These are phyloP conservation scores for Globisporangium paddicum DNA, from an alignment of 352 stramenopile genomes.

Conservation along the genomic window DNA sequence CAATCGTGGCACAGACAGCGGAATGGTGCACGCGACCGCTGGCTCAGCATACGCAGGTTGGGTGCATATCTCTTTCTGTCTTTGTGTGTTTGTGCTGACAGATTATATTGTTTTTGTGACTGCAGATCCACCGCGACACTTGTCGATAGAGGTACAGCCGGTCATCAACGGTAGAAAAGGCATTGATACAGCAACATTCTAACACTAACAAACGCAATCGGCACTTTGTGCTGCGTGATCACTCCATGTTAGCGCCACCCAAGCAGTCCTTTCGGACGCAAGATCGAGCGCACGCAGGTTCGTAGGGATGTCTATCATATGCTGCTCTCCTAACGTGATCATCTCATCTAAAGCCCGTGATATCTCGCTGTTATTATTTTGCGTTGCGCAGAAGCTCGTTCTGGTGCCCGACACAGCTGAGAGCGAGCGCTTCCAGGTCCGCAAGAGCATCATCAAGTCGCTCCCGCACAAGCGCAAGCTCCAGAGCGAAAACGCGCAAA, in stretches of 20 bases:
- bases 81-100: too few relatives aligned
- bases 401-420: neutral
- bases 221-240: too few relatives aligned
- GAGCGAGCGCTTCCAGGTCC: slow-evolving; percentile 8
- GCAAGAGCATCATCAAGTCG: slow-evolving; percentile 1
- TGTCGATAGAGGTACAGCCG: neutral
- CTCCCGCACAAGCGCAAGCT: neutral
- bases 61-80: neutral
- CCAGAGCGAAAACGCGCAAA: neutral
- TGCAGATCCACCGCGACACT: neutral
- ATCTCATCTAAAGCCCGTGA: too few relatives aligned
- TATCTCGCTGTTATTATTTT: too few relatives aligned
- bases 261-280: slow-evolving; percentile 37
- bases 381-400: slow-evolving; percentile 4
- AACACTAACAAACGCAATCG: too few relatives aligned
- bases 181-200: too few relatives aligned
- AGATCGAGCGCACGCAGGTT: slow-evolving; percentile 33
- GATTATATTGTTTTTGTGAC: too few relatives aligned
- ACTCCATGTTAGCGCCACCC: slow-evolving; percentile 38
- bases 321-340: too few relatives aligned
- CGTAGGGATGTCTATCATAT: neutral
- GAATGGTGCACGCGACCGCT: too few relatives aligned
- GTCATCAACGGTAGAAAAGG: too few relatives aligned
- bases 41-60: neutral
- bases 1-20: neutral